Conservation (phyloP, 2,329 filamentous ascomycete genomes). For the Monosporascus ibericus region DNA sequence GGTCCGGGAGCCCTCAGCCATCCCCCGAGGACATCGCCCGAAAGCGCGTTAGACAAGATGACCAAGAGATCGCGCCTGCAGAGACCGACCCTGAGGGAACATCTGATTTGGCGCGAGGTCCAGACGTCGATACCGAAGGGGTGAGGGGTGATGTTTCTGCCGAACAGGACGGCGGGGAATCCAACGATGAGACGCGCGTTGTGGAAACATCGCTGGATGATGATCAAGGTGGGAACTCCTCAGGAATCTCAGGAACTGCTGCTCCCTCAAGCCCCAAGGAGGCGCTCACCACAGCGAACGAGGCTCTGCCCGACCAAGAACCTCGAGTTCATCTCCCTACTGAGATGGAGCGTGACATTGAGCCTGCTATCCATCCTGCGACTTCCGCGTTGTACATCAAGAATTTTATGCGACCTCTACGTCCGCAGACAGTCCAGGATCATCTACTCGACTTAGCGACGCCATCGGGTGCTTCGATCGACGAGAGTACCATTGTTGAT, state of each 20-base stretch:
- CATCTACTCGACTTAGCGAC: constrained; percentile 67
- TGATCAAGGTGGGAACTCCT: neutral
- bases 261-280: constrained; percentile 3
- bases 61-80: constrained; percentile 8
- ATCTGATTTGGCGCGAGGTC: neutral
- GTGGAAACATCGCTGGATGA: neutral
- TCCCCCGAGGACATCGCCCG: constrained; percentile 44
- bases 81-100: neutral
- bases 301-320: constrained; percentile 14
- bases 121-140: constrained; percentile 11
- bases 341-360: constrained; percentile 28
- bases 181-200: neutral
- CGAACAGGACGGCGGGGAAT: neutral
- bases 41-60: constrained; percentile 48
- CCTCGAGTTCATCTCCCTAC: constrained; percentile 8
- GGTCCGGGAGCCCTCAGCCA: constrained; percentile 56
- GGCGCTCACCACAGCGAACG: constrained; percentile 8
- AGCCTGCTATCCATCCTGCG: constrained; percentile 61
- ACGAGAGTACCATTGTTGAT: constrained; percentile 52
- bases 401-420: constrained; percentile 83
- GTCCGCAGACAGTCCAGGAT: constrained; percentile 57
- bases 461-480: constrained; percentile 42
- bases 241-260: constrained; percentile 1
- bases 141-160: constrained; percentile 2
- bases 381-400: constrained; percentile 81